Conservation (phyloP, 768 basidiomycete genomes). For the Heimioporus sp. region DNA sequence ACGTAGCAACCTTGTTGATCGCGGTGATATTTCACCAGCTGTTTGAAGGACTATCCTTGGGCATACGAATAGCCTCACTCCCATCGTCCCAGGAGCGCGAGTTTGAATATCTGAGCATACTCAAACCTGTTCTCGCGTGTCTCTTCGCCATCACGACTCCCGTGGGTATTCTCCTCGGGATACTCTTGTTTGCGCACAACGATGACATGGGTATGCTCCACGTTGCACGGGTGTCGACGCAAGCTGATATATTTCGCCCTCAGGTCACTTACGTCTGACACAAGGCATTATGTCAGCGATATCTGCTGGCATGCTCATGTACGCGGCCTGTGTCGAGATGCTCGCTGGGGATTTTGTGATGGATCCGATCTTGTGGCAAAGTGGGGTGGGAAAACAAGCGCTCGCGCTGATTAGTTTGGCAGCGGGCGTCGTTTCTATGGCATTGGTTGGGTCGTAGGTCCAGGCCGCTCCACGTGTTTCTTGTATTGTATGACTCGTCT, state of each 20-base stretch:
- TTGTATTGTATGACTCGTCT: too few species aligned
- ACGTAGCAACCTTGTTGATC: conserved; percentile 63
- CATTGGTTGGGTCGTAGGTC: conserved; percentile 43
- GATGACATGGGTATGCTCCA: conserved; percentile 22
- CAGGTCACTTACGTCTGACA: conserved; percentile 50
- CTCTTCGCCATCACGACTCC: conserved; percentile 78
- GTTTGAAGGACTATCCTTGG: conserved; percentile 81
- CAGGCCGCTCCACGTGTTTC: too few species aligned
- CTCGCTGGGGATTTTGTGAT: conserved; percentile 84
- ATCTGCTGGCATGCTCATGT: conserved; percentile 81
- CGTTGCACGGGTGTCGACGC: too few species aligned
- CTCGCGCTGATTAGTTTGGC: conserved; percentile 60
- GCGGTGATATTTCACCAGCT: conserved; percentile 82
- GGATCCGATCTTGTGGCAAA: conserved; percentile 50
- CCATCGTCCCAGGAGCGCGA: conserved; percentile 37
- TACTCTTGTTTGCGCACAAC: conserved; percentile 42
- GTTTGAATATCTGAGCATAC: conserved; percentile 25
- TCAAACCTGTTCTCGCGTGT: conserved; percentile 54
- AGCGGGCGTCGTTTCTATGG: conserved; percentile 64
- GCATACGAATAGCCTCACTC: conserved; percentile 73
- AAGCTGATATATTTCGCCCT: background rate
- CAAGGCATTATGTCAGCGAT: conserved; percentile 81
- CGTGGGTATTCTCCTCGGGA: conserved; percentile 59
- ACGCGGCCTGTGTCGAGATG: conserved; percentile 84
- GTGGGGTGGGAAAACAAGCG: conserved; percentile 38